These are phyloP conservation scores for Cladobotryum protrusum DNA, from an alignment of 2,329 filamentous ascomycete species.

Conservation along the genomic window DNA sequence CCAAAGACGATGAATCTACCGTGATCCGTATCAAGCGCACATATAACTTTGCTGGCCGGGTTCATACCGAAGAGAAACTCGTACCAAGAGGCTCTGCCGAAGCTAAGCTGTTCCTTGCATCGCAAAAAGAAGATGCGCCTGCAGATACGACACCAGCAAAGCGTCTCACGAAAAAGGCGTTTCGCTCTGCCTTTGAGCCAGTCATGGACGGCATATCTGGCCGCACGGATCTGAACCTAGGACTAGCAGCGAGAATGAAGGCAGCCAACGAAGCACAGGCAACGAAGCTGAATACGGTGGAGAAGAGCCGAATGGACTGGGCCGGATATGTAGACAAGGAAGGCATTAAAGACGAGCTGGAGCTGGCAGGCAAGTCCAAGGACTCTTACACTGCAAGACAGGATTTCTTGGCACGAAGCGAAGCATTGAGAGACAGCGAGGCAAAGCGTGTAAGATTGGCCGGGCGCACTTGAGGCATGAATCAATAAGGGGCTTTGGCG, in stretches of 20 bases:
- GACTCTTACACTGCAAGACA: conserved; percentile 56
- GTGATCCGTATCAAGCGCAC: conserved; percentile 62
- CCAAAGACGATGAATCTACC: conserved; percentile 23
- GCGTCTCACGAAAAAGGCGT: conserved; percentile 47
- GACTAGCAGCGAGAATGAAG: conserved; percentile 42
- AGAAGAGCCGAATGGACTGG: conserved; percentile 70
- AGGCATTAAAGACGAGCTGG: conserved; percentile 63
- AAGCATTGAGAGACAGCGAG: conserved; percentile 56
- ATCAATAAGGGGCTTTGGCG: conserved; percentile 12
- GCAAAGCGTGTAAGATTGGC: conserved; percentile 48
- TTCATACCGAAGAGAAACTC: conserved; percentile 65
- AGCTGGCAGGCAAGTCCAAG: conserved; percentile 59
- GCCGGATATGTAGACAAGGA: conserved; percentile 65
- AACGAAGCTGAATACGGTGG: conserved; percentile 63
- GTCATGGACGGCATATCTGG: conserved; percentile 35
- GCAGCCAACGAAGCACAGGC: conserved; percentile 45
- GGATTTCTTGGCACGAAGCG: conserved; percentile 60
- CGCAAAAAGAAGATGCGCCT: conserved; percentile 30
- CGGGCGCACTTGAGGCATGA: conserved; percentile 22
- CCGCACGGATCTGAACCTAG: conserved; percentile 53
- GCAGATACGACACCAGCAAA: conserved; percentile 30
- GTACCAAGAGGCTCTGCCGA: conserved; percentile 60
- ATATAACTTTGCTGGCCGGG: conserved; percentile 69
- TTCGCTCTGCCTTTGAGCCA: conserved; percentile 59
- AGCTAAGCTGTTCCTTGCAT: conserved; percentile 56